Base-by-base conservation (phyloP, 2,329 filamentous ascomycete genomes). In the Plectosphaerella sp. region DNA sequence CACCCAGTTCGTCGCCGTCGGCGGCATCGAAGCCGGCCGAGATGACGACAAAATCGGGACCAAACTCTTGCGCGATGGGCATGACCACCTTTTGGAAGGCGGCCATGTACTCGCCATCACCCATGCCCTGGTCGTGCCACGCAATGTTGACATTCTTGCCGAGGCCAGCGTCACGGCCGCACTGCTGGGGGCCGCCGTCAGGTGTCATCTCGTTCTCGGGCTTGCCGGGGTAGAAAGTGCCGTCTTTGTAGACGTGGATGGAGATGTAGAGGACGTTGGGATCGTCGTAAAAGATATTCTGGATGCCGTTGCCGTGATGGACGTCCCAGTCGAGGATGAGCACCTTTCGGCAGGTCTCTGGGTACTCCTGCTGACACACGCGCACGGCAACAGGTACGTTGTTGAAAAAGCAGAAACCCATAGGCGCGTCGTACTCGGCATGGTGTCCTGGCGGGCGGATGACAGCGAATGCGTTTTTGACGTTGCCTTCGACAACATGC, bases 371-470 rank as follows among this genome's bases (percentile, higher is more conserved):
- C 66, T 96, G 91, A 65, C 92, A 97, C 12, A 92, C 88, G 54
- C 84, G 87, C n/a, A 91, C 87, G 1, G 92, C 93, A 53, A 99
- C 88, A 18, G 90, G 91, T 3, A 97, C 94, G 63, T 99, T 99
- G 73, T 99, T 97, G 74, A 97, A 97, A 54, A 97, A 82, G 67
- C 94, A 99, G 65, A 99, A 99, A 0, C 94, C 94, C 80, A 96
- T 94, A 1, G 93, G 83, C 36, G 85, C 78, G 61, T 94, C 81
- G 53, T 84, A 86, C 66, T 99, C 94, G 1, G 94, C 94, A 68
- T 99, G 94, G 63, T 99, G 94, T 0, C 94, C 94, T 0, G 94
- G 94, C 2, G 94, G 94, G 14, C 94, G 84, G 61, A 99, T 96
- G 37, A 99, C 87, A 1, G 94, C 94, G 66, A 99, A 94, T 0